phyloP scores from a whole-genome alignment of 768 basidiomycete genomes.

The Dacryopinax primogenitus region DNA sequence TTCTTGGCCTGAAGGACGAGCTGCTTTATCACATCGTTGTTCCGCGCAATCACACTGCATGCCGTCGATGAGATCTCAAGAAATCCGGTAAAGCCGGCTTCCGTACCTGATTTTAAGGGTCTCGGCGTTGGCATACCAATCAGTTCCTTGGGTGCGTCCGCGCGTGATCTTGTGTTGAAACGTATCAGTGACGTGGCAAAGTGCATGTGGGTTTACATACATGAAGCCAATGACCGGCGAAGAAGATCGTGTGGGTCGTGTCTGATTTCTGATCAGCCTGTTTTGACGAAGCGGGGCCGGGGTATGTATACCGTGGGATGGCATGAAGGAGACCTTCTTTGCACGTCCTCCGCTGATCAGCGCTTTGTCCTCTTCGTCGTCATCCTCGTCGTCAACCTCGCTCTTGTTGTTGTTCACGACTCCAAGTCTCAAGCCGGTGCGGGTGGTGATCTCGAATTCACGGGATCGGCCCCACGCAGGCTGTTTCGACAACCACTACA shows the following conservation, averaged over 20 bases:
- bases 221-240: background rate
- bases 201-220: background rate
- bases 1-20: constrained; percentile 4
- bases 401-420: constrained; percentile 4
- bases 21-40: constrained; percentile 4
- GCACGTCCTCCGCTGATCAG: background rate
- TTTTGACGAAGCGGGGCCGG: background rate
- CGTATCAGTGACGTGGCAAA: background rate
- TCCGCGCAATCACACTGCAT: background rate
- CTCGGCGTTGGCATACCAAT: background rate
- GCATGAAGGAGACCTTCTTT: background rate
- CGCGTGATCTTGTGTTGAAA: constrained; percentile 1
- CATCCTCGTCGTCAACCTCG: constrained; percentile 5
- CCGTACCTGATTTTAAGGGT: constrained; percentile 6
- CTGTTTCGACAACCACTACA: background rate
- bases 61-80: background rate
- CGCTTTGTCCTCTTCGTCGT: constrained; percentile 8
- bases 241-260: background rate
- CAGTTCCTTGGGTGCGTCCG: background rate
- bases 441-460: constrained; percentile 4
- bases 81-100: background rate
- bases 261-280: background rate
- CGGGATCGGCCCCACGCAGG: constrained; percentile 5
- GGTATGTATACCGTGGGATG: constrained; percentile 6
- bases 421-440: background rate